Base-by-base conservation (phyloP, 352 stramenopile genomes). In the Phytophthora kernoviae region DNA sequence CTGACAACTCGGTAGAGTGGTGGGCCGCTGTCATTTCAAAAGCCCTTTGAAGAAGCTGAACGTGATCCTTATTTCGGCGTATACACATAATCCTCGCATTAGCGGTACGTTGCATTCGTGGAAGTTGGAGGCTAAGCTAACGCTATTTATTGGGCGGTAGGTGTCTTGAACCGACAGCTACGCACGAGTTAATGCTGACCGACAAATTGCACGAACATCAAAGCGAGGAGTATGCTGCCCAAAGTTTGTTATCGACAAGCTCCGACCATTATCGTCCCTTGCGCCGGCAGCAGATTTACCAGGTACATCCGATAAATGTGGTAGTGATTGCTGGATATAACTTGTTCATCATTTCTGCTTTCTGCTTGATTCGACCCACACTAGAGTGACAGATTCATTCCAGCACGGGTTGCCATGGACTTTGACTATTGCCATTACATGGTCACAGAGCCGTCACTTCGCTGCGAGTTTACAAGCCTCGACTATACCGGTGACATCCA, bases 381-480 rank as follows among this genome's bases (percentile, higher is more conserved):
- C 18, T 27, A 73, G 44, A 75, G 71, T 58, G 75, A 81, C 50
- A 72, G 75, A 17, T 84, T 84, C 58, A 84, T 84, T 34, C 75
- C 75, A 0, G 58, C 67, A 14, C 58, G 75, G 15, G 65, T 53
- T 8, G 49, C 54, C 9, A 79, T 78, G 65, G 71, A 84, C 50
- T 60, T 84, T 24, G 75, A 84, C 17, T 78, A 74, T 54, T 79
- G 65, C 58, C 72, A 66, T 53, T 73, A 74, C 56, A 50, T 77
- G 32, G 58, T 78, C 33, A 56, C 58, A 21, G 54, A 66, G 41
- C 7, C 3, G 12, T 3, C 39, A 44, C 9, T 24, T 44, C 39
- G 39, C 18, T 6, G 39, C 39, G 39, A 20, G 7, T 12, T 44
- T 24, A 14, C 39, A 24, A 17, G 5, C 18, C 12, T 26, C 39